Conservation (phyloP, 495 filamentous ascomycete genomes). For the Penicillium verhagenii region DNA sequence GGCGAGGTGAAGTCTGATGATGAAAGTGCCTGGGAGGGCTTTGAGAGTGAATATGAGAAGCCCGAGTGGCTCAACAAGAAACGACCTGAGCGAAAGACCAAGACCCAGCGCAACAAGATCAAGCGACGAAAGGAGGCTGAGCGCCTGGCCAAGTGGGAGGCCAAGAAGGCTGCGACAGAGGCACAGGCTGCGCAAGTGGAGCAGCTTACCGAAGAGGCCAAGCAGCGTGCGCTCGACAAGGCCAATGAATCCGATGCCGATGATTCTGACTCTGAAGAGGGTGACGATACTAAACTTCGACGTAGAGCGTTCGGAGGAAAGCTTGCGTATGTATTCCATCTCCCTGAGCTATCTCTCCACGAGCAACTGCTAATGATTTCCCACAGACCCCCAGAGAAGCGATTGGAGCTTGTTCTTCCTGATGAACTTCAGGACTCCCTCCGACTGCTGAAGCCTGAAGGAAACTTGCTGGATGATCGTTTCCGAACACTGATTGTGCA, state of each 20-base stretch:
- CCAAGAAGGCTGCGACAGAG: conserved; percentile 65
- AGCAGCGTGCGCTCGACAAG: conserved; percentile 53
- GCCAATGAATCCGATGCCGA: conserved; percentile 52
- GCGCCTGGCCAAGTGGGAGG: conserved; percentile 65
- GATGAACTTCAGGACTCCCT: conserved; percentile 94
- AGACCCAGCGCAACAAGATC: conserved; percentile 79
- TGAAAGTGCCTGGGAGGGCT: conserved; percentile 85
- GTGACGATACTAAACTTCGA: conserved; percentile 59
- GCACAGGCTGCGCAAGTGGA: conserved; percentile 63
- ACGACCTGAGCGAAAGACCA: conserved; percentile 78
- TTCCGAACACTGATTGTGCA: conserved; percentile 85
- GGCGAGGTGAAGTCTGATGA: conserved; percentile 73
- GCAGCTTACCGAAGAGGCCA: conserved; percentile 61
- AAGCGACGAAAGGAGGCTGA: conserved; percentile 87
- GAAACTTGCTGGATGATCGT: conserved; percentile 85
- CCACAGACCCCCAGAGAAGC: conserved; percentile 67
- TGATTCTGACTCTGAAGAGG: conserved; percentile 50
- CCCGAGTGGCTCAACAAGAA: conserved; percentile 65
- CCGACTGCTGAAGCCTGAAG: conserved; percentile 86
- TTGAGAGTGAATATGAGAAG: conserved; percentile 68
- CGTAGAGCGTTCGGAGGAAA: conserved; percentile 73
- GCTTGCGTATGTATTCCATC: conserved; percentile 46
- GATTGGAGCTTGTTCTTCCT: conserved; percentile 83
- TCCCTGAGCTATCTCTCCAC: not conserved
- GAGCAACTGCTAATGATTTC: conserved; percentile 23